Base-by-base conservation (phyloP, 129 eudicot species). In the Flaveria trinervia region DNA sequence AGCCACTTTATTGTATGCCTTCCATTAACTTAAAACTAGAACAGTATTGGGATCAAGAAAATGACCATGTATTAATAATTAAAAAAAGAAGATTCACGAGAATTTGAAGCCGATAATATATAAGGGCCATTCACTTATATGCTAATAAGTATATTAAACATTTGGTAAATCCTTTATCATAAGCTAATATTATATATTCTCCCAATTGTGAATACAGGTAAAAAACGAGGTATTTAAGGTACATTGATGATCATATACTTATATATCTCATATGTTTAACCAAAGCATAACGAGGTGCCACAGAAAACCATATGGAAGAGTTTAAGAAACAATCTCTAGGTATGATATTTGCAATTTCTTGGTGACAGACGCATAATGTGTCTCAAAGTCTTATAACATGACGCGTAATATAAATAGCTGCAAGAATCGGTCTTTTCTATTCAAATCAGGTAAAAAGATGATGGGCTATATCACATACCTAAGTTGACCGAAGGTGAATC, bases 401-500 rank as follows among this genome's bases (percentile, higher is more conserved):
- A 26, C 43, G 18, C 18, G 18, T 30, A 15, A 64, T 16, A 64
- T 64, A 64, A 64, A 61, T 61, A 33, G 69, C 45, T 64, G 69
- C 20, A 28, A 28, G 14, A 33, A 15, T 15, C 11, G 15, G 12
- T 30, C 17, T 66, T 66, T 30, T 50, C 49, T 25, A 60, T 50
- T 77, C 80, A 65, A 65, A 76, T 65, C 73, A 51, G 46, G 65
- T 67, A 67, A 76, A 57, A 77, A 56, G 56, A 33, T 13, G 52
- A 74, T 7, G 62, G 48, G 70, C 33, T 44, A 46, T 60, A 61
- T 71, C 55, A 79, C 83, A 71, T 79, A 79, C 83, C 75, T 72
- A 70, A 71, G 51, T 79, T 74, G 83, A 82, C 86, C 57, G 92
- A 77, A 55, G 44, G 83, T 36, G 83, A 85, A 82, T 84, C 86